Evolutionary conservation across 331 rosid species (phyloP).

Genomic region (Arachis monticola): DNA sequence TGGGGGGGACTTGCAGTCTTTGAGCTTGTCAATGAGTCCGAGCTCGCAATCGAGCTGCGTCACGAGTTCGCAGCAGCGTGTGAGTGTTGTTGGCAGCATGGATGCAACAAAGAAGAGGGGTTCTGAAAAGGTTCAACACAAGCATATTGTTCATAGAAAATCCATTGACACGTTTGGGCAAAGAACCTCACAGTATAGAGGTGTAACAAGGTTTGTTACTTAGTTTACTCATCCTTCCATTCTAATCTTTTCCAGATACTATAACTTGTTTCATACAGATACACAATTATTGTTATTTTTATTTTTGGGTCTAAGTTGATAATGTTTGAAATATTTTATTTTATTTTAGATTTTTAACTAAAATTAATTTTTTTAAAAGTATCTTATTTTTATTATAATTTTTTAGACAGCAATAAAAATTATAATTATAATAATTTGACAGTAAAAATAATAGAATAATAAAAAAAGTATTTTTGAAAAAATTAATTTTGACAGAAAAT

Average conservation of each 20-base stretch:
- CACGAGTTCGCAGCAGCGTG: conserved; percentile 59
- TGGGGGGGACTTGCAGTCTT: conserved; percentile 78
- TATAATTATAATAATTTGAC: no score
- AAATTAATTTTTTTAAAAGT: no score
- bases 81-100: conserved; percentile 23
- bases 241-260: background rate
- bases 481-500: no score
- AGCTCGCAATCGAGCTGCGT: conserved; percentile 88
- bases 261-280: no score
- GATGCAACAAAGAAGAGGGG: conserved; percentile 82
- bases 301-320: no score
- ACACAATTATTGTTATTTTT: no score
- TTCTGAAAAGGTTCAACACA: conserved; percentile 68
- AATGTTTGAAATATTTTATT: no score
- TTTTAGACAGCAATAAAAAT: no score
- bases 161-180: conserved; percentile 95
- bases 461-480: no score
- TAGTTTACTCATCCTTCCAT: background rate
- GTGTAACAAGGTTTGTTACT: conserved; percentile 80
- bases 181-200: conserved; percentile 94
- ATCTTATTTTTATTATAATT: no score
- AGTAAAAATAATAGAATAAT: no score
- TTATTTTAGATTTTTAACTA: no score
- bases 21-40: conserved; percentile 91
- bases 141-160: conserved; percentile 84